phyloP scores from a whole-genome alignment of 2,329 filamentous ascomycete species.

The Sclerotinia glacialis region DNA sequence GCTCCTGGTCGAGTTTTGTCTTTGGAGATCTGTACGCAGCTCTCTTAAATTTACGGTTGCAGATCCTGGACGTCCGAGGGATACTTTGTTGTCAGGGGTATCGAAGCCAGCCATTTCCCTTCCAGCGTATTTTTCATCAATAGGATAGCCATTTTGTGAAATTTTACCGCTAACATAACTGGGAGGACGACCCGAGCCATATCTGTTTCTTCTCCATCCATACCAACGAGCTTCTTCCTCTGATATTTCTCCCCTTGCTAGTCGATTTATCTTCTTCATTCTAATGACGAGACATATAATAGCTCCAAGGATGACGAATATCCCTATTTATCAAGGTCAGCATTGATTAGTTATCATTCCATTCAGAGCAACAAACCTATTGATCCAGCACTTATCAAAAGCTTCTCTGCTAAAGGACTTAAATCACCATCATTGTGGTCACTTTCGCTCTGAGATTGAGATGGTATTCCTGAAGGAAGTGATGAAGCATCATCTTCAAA shows the following conservation, averaged over 20 bases:
- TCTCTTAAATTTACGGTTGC: constrained; percentile 9
- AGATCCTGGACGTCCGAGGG: constrained; percentile 7
- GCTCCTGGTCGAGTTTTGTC: constrained; percentile 7
- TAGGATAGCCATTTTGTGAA: constrained; percentile 11
- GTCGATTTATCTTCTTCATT: constrained; percentile 31
- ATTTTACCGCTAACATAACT: constrained; percentile 13
- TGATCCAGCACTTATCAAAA: constrained; percentile 35
- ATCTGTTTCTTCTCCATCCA: constrained; percentile 32
- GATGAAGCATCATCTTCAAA: constrained; percentile 11
- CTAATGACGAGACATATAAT: constrained; percentile 33
- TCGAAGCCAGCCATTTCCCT: constrained; percentile 15
- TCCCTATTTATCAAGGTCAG: constrained; percentile 28
- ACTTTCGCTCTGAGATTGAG: too few species aligned
- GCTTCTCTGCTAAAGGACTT: constrained; percentile 31
- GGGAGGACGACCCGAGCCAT: constrained; percentile 22
- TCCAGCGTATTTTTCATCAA: constrained; percentile 15
- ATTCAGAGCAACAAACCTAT: constrained; percentile 30
- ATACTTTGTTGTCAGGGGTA: constrained; percentile 1
- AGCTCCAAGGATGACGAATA: constrained; percentile 35
- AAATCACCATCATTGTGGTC: constrained; percentile 25
- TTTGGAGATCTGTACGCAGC: constrained; percentile 18
- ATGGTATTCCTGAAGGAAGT: neutral
- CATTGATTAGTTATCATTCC: neutral
- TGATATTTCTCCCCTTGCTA: constrained; percentile 30
- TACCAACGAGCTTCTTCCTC: constrained; percentile 29